Percentiles rank a stretch among this genome's conserved stretches.
phyloP scores from a whole-genome alignment of 805 yeast genomes.

The Barnettozyma sp. region DNA sequence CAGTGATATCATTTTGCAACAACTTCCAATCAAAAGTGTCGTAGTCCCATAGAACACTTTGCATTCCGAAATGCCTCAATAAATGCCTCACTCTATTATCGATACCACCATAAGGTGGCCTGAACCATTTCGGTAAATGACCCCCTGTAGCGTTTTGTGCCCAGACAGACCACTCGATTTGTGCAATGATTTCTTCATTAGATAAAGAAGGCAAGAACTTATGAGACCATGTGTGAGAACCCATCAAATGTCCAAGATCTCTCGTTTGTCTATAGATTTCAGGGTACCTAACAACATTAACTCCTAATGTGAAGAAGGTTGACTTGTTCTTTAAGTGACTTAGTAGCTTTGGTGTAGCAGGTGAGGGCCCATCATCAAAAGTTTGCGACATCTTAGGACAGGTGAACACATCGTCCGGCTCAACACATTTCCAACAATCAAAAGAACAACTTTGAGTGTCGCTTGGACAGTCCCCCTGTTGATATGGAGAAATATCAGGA shows the following conservation, averaged over 20 bases:
- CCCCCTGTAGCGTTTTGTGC: slow-evolving; percentile 93
- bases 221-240: slow-evolving; percentile 92
- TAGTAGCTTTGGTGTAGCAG: slow-evolving; percentile 56
- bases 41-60: slow-evolving; percentile 83
- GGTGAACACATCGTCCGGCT: slow-evolving; percentile 66
- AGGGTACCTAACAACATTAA: slow-evolving; percentile 72
- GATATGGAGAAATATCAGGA: slow-evolving; percentile 43
- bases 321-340: slow-evolving; percentile 46
- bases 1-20: slow-evolving; percentile 43
- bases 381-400: slow-evolving; percentile 77
- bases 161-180: slow-evolving; percentile 93
- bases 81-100: slow-evolving; percentile 82
- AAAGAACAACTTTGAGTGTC: slow-evolving; percentile 62
- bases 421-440: slow-evolving; percentile 77
- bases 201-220: slow-evolving; percentile 69
- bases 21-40: slow-evolving; percentile 91
- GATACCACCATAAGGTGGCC: slow-evolving; percentile 96
- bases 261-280: slow-evolving; percentile 55
- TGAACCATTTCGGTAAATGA: slow-evolving; percentile 84
- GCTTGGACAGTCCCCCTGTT: slow-evolving; percentile 54
- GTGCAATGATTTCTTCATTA: slow-evolving; percentile 81
- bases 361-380: slow-evolving; percentile 93
- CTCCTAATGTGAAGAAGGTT: slow-evolving; percentile 83
- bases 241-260: slow-evolving; percentile 68
- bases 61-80: slow-evolving; percentile 78